These are phyloP conservation scores for Colletotrichum liaoningense DNA, from an alignment of 2,329 filamentous ascomycete genomes.

Conservation along the genomic window DNA sequence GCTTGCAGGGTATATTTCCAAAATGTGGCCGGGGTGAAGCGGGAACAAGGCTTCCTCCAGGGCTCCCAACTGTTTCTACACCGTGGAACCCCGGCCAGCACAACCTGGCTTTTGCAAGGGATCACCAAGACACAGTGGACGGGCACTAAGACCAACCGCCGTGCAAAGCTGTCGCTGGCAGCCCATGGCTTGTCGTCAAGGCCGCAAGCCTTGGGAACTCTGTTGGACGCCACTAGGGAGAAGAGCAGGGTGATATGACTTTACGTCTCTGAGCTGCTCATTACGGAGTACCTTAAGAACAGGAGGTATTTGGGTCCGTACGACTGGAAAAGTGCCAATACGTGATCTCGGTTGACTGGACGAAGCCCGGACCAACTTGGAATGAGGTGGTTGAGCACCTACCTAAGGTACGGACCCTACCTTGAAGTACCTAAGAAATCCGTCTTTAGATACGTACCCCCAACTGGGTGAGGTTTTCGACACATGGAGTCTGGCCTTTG, in stretches of 20 bases:
- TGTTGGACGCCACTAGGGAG: not conserved
- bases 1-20: conserved; percentile 15
- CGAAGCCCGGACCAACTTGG: not conserved
- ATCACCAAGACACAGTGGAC: conserved; percentile 14
- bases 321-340: not conserved
- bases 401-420: too few species aligned
- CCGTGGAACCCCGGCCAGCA: not conserved
- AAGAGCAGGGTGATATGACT: not conserved
- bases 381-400: not conserved
- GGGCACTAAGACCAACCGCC: conserved; percentile 20
- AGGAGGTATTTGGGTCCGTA: too few species aligned
- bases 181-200: not conserved
- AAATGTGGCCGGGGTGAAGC: not conserved
- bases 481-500: not conserved
- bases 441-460: not conserved
- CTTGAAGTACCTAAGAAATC: not conserved
- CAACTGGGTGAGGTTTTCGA: not conserved
- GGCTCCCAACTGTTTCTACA: conserved; percentile 19
- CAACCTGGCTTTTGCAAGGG: conserved; percentile 9
- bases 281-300: not conserved
- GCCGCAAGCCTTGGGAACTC: not conserved
- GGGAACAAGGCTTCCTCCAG: conserved; percentile 1
- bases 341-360: not conserved
- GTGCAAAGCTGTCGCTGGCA: not conserved
- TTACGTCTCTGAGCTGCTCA: not conserved